Evolutionary conservation across 371 early-diverging fungal genomes (phyloP), one percentile per base, ranked within the genome.

Genomic region (Mortierella sp.): DNA sequence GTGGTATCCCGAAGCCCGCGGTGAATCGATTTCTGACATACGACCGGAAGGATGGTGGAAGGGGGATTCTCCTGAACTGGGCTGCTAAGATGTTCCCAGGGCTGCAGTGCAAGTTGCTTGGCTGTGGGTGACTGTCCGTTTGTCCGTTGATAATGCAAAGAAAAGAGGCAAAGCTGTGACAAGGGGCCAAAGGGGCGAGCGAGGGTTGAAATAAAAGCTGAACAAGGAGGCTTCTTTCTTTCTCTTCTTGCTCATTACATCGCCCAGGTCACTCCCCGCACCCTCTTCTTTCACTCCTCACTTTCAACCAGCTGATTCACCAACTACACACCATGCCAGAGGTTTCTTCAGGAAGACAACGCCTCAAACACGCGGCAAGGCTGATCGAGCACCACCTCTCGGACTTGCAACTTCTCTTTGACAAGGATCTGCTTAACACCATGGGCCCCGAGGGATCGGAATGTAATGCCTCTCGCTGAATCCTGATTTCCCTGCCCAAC

Each of bases 381-480:
- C 61, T 59, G 17, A 76, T 68, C 39, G 39, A 61, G 41, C 64
- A 54, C 17, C 64, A 61, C 37, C 69, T 68, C 51, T 60, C 76
- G 9, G 69, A 68, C 60, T 50, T 73, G 17, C 59, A 67, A 31
- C 51, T 73, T 17, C 60, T 76, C 53, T 68, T 68, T 29, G 69
- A 68, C 55, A 60, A 60, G 28, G 51, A 68, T n/a, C 58, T 68
- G 17, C 54, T 57, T 22, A 37, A 31, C 29, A 40, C 40, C 16
- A 37, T 67, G 25, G 69, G 68, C 22, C 40, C 43, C 2, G 51
- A 61, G 19, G 69, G 61, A 29, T 50, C 67, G 8, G 47, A 63
- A 51, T 67, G 67, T 73, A 63, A 31, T 41, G 6, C 39, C 9
- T 5, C 7, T 41, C 0, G 13, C 43, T 19, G 24, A 17, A 4